A percentile compares a stretch with the other conserved stretches of the same genome.
phyloP scores from a whole-genome alignment of 495 filamentous ascomycete species.

The Penicillium maclennaniae region DNA sequence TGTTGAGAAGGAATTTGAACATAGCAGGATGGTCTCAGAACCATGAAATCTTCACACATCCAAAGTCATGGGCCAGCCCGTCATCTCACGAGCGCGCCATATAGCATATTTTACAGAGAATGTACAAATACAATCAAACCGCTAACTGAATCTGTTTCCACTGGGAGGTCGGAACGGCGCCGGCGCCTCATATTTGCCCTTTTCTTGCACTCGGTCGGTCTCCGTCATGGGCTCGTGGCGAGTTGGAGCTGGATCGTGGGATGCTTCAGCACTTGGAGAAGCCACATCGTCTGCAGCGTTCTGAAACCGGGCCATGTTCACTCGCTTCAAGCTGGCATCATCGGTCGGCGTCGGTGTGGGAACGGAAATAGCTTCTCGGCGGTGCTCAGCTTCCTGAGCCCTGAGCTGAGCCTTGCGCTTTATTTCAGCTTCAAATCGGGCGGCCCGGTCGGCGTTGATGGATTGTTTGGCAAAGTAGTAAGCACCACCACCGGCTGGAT shows the following conservation, averaged over 20 bases:
- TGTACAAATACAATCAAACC: slow-evolving; percentile 12
- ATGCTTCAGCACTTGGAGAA: slow-evolving; percentile 77
- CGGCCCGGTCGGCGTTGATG: slow-evolving; percentile 82
- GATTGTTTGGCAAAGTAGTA: slow-evolving; percentile 95
- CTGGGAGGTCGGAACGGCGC: slow-evolving; percentile 68
- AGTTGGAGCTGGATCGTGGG: slow-evolving; percentile 80
- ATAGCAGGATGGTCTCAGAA: not conserved
- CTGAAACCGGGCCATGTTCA: slow-evolving; percentile 33
- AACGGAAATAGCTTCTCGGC: slow-evolving; percentile 24
- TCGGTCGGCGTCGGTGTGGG: slow-evolving; percentile 22
- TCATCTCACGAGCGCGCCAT: not conserved
- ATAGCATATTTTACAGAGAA: slow-evolving; percentile 4
- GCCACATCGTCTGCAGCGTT: slow-evolving; percentile 53
- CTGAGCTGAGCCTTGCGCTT: slow-evolving; percentile 59
- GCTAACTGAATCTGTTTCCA: slow-evolving; percentile 78
- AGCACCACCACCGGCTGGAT: slow-evolving; percentile 76
- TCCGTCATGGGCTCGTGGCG: slow-evolving; percentile 76
- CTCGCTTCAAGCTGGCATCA: slow-evolving; percentile 31
- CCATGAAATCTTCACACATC: not conserved
- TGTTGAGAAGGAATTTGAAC: not conserved
- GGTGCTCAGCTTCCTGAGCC: slow-evolving; percentile 53
- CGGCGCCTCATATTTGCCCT: slow-evolving; percentile 84
- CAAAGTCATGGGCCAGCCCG: not conserved
- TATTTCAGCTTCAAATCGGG: slow-evolving; percentile 63
- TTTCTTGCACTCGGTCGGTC: slow-evolving; percentile 63